Evolutionary conservation across 805 yeast genomes (phyloP).

Genomic region (Candida maltosa): DNA sequence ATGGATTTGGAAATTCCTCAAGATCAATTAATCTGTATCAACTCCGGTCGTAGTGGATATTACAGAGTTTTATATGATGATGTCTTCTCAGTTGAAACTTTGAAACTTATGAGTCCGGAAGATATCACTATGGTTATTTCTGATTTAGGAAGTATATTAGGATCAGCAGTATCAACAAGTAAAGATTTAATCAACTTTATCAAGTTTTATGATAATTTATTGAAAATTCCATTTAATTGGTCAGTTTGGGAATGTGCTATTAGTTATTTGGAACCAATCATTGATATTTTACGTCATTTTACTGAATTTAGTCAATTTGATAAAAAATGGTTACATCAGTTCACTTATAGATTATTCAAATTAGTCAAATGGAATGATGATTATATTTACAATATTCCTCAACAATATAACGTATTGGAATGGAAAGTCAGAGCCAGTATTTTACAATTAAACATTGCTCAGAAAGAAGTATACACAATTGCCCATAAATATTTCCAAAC

Average conservation of each 20-base stretch:
- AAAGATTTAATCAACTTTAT: constrained; percentile 30
- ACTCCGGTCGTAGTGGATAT: constrained; percentile 45
- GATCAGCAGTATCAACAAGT: constrained; percentile 14
- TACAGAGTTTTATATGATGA: constrained; percentile 47
- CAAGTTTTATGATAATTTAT: constrained; percentile 24
- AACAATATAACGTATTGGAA: constrained; percentile 27
- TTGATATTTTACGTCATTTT: constrained; percentile 29
- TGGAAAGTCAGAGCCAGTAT: constrained; percentile 31
- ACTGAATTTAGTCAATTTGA: constrained; percentile 16
- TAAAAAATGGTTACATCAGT: constrained; percentile 18
- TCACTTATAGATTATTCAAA: constrained; percentile 14
- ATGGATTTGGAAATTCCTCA: constrained; percentile 25
- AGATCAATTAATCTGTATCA: constrained; percentile 35
- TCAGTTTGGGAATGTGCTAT: constrained; percentile 35
- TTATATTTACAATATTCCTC: constrained; percentile 7
- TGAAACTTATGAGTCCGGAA: constrained; percentile 20
- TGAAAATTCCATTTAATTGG: constrained; percentile 19
- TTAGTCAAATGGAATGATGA: constrained; percentile 26
- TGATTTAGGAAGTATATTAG: constrained; percentile 39
- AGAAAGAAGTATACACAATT: constrained; percentile 14
- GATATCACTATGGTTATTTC: constrained; percentile 24
- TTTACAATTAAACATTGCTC: constrained; percentile 4
- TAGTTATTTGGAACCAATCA: constrained; percentile 28
- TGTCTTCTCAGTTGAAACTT: constrained; percentile 13
- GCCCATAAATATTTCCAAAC: constrained; percentile 43